phyloP scores from a whole-genome alignment of 805 yeast species.

The Saccharomycopsis malanga region DNA sequence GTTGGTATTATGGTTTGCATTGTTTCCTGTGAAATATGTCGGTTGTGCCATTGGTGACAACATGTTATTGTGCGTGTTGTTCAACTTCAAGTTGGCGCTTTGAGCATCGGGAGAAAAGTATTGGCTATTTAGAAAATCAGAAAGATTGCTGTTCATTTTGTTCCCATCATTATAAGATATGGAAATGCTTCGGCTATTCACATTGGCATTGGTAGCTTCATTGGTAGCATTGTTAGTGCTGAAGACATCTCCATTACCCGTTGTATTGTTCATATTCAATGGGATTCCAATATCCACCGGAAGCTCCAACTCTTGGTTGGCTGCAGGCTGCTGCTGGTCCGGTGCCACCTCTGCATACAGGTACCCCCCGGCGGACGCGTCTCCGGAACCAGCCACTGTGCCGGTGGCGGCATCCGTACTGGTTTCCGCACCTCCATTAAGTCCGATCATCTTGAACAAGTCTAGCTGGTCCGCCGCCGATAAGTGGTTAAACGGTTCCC shows the following conservation, averaged over 20 bases:
- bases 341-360: too few relatives aligned
- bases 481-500: too few relatives aligned
- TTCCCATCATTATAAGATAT: conserved; percentile 2
- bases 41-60: not conserved
- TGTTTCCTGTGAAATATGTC: conserved; percentile 4
- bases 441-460: not conserved
- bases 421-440: too few relatives aligned
- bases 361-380: too few relatives aligned
- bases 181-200: not conserved
- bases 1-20: conserved; percentile 3
- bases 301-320: too few relatives aligned
- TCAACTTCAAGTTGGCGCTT: not conserved
- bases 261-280: too few relatives aligned
- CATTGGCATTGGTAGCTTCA: not conserved
- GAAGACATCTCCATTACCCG: too few relatives aligned
- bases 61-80: not conserved
- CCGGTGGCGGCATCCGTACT: too few relatives aligned
- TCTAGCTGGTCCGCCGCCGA: not conserved
- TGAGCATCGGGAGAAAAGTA: conserved; percentile 16
- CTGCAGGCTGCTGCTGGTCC: too few relatives aligned
- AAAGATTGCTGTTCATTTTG: conserved; percentile 3
- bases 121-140: conserved; percentile 13
- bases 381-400: too few relatives aligned
- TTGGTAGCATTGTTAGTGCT: not conserved
- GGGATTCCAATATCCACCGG: too few relatives aligned